These are phyloP conservation scores for Penicillium polonicum DNA, from an alignment of 2,329 filamentous ascomycete species.

Conservation along the genomic window DNA sequence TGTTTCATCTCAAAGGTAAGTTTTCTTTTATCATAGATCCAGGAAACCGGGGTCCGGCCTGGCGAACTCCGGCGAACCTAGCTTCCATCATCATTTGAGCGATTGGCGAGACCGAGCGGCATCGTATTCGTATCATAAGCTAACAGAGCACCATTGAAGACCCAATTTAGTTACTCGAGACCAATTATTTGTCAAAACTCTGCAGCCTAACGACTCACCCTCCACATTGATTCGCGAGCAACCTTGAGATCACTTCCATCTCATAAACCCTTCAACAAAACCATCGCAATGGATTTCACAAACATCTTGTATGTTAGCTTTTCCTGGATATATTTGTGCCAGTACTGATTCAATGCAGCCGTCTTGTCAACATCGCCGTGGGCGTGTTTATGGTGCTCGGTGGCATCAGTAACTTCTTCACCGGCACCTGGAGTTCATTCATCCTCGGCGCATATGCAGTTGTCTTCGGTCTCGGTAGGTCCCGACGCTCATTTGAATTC, in stretches of 20 bases:
- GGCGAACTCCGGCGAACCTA: not conserved
- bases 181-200: not conserved
- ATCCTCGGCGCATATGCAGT: constrained; percentile 86
- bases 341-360: constrained; percentile 55
- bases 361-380: constrained; percentile 88
- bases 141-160: not conserved
- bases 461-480: constrained; percentile 79
- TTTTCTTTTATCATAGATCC: not conserved
- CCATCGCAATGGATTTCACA: constrained; percentile 75
- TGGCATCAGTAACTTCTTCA: constrained; percentile 58
- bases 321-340: not conserved
- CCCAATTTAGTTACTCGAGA: not conserved
- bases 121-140: not conserved
- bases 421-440: constrained; percentile 56
- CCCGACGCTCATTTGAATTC: constrained; percentile 2
- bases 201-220: constrained; percentile 10
- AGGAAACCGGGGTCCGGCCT: not conserved
- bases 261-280: constrained; percentile 1
- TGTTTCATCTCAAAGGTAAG: not conserved
- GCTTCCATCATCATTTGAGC: not conserved
- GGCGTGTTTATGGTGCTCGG: constrained; percentile 85
- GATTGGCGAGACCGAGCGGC: not conserved
- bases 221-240: not conserved
- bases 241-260: constrained; percentile 10
- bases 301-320: constrained; percentile 55